Percentiles rank a stretch among this genome's conserved stretches.
phyloP scores from a whole-genome alignment of 1,284 basidiomycete genomes.

The Rugosomyces carneus region DNA sequence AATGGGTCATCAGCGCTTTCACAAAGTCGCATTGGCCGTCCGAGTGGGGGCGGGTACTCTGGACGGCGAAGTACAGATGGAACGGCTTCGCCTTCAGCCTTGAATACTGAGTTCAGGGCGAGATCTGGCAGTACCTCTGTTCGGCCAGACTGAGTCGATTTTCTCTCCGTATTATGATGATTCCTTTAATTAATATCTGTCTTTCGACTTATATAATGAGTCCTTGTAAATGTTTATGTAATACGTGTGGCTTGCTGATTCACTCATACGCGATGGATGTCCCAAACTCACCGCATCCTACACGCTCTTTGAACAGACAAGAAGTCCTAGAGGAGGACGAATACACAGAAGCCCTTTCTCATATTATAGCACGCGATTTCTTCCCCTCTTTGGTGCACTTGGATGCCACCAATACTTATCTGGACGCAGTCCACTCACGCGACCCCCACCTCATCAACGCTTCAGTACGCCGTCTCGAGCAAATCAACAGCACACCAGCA shows the following conservation, averaged over 20 bases:
- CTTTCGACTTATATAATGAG: too few species aligned
- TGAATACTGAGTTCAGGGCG: slow-evolving; percentile 21
- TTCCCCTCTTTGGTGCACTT: slow-evolving; percentile 88
- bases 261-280: slow-evolving; percentile 1
- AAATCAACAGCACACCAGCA: slow-evolving; percentile 50
- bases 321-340: slow-evolving; percentile 89
- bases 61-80: slow-evolving; percentile 43
- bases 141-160: slow-evolving; percentile 5
- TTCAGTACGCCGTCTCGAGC: slow-evolving; percentile 68
- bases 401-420: slow-evolving; percentile 81
- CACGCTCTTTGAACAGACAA: slow-evolving; percentile 66
- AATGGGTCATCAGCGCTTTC: slow-evolving; percentile 29
- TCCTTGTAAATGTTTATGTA: too few species aligned
- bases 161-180: background rate
- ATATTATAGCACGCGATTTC: slow-evolving; percentile 95
- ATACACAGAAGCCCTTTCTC: slow-evolving; percentile 87
- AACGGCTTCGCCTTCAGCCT: slow-evolving; percentile 15
- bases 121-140: slow-evolving; percentile 18
- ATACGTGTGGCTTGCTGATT: too few species aligned
- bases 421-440: slow-evolving; percentile 68
- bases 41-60: slow-evolving; percentile 31
- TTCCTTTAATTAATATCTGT: background rate
- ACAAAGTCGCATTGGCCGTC: slow-evolving; percentile 64
- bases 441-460: slow-evolving; percentile 70
- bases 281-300: slow-evolving; percentile 15